Evolutionary conservation across 306 rosid genomes (phyloP), one percentile per base, ranked within the genome.

Genomic region (Heteromeles arbutifolia): DNA sequence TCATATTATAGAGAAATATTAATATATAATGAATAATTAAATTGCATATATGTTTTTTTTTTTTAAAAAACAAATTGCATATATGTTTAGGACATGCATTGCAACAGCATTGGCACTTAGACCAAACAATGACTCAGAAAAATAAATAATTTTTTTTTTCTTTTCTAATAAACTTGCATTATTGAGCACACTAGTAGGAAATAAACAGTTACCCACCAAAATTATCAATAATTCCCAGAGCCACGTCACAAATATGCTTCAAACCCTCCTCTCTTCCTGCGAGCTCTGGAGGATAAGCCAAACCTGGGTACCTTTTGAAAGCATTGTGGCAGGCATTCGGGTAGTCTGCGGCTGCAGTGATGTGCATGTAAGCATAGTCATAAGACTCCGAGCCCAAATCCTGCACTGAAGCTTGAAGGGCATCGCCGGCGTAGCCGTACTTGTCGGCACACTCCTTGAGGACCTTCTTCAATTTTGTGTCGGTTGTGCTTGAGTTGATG

Each of bases 191-290:
- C 14, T 57, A n/a, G 63, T 22, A 4, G 29, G 63, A 22, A 57
- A 57, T 22, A 69, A 10, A 18, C 17, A 39, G 21, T 19, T 83
- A 86, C 75, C 81, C 83, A 52, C 65, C 83, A 29, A 92, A 86
- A 82, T 80, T 83, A 87, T 92, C 97, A 62, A 95, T 75, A 43
- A 95, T 95, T 37, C 90, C 96, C 91, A 86, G 78, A 54, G 89
- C 89, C 65, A 95, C 97, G 72, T 82, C 89, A 83, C 97, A 95
- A 11, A 95, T 88, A 76, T 84, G 92, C 91, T 88, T 89, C 84
- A 95, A 77, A 53, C 76, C 90, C 3, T 86, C 85, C 80, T 92
- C 99, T 64, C 99, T 85, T 4, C 71, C 82, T 19, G 91, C 89
- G 72, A 95, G 89, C 13, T 89, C 88, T 24, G 52, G 75, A 39